These are phyloP conservation scores for Boletus bicolor DNA, from an alignment of 768 basidiomycete species.

Conservation along the genomic window DNA sequence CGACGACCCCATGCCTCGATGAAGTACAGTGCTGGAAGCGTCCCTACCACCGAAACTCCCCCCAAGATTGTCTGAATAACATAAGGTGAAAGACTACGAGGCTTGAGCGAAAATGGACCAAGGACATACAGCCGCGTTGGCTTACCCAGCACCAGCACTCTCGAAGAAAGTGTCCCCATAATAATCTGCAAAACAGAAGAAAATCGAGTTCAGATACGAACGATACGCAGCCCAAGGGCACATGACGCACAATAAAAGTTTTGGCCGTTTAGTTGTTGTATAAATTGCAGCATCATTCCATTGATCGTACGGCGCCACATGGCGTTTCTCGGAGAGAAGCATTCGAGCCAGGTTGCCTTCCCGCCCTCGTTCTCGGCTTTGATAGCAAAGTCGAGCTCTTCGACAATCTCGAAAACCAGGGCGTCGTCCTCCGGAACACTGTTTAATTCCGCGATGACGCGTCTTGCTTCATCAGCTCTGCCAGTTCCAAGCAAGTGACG, in stretches of 20 bases:
- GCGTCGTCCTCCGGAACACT: conserved; percentile 55
- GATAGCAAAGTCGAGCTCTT: conserved; percentile 65
- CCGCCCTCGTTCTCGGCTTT: conserved; percentile 75
- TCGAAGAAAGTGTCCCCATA: conserved; percentile 82
- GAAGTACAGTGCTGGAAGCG: conserved; percentile 62
- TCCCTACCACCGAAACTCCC: conserved; percentile 70
- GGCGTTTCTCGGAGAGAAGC: conserved; percentile 65
- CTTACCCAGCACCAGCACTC: conserved; percentile 62
- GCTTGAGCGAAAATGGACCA: neutral
- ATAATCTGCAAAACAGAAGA: conserved; percentile 49
- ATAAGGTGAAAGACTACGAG: conserved; percentile 56
- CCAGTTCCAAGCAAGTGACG: conserved; percentile 68
- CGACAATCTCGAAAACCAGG: conserved; percentile 56
- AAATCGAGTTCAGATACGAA: conserved; percentile 10
- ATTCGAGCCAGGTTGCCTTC: conserved; percentile 75
- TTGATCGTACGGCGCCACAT: conserved; percentile 73
- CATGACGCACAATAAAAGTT: conserved; percentile 66
- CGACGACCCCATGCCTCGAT: conserved; percentile 78
- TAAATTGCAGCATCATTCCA: conserved; percentile 82
- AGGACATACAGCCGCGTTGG: neutral
- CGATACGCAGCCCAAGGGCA: neutral
- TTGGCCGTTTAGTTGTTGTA: conserved; percentile 78
- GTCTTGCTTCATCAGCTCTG: conserved; percentile 50
- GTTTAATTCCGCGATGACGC: conserved; percentile 65
- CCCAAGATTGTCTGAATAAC: conserved; percentile 74